Evolutionary conservation across 257 asterid species (phyloP), one percentile per base, ranked within the genome.

Genomic region (Orobanche coerulescens): DNA sequence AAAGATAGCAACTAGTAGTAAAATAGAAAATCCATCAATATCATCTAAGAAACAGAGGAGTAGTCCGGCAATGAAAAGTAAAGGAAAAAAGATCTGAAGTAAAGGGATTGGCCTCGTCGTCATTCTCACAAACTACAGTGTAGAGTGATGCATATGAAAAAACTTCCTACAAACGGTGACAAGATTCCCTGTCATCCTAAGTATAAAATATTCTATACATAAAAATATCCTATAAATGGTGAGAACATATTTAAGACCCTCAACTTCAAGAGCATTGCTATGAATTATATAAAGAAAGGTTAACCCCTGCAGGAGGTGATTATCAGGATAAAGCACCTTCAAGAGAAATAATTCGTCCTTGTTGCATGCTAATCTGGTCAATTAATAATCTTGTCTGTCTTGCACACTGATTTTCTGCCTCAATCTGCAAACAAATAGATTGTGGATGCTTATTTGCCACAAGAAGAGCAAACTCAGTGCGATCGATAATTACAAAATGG

Each of bases 301-400:
- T 9, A 31, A 61, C 48, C 18, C 14, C 22, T 43, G 9, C 13
- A 50, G 58, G 62, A 44, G 44, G 64, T 8, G 33, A 51, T 36
- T 19, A 49, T 39, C 50, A 66, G 54, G 58, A 33, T 6, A 61
- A 51, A 65, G 75, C 72, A 90, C 97, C 96, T 90, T 90, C 95
- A 61, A 90, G 95, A 57, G 86, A 69, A 30, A 69, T 49, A 71
- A 91, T 81, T 31, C 72, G 79, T 62, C 90, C 96, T 70, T 84
- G 95, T 66, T 91, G 98, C 64, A 20, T 43, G 73, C 96, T 91
- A 67, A 91, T 91, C 81, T 84, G 95, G 76, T 91, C 95, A 49
- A 88, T 85, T 20, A 91, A 78, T 69, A 73, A 73, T 37, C 86
- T 76, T 8, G 95, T 83, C 77, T 85, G 96, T 71, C 94, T 84